Conservation (phyloP, 768 basidiomycete species). For the Auriscalpium vulgare region DNA sequence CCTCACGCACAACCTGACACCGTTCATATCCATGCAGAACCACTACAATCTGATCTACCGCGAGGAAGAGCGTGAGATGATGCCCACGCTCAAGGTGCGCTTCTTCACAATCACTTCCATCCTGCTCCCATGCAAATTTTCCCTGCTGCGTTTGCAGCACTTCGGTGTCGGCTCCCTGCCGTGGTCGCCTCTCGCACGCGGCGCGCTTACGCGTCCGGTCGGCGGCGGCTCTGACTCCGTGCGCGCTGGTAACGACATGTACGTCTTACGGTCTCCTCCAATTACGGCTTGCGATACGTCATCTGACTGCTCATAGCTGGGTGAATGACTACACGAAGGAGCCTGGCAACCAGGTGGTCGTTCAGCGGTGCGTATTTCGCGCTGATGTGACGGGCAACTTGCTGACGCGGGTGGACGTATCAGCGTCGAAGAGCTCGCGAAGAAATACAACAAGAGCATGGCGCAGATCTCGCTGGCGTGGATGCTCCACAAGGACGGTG, state of each 20-base stretch:
- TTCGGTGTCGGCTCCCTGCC: conserved; percentile 27
- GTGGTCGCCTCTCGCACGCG: conserved; percentile 30
- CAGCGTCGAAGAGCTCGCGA: conserved; percentile 33
- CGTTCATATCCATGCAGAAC: conserved; percentile 28
- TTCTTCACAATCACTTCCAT: not conserved
- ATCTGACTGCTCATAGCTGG: no score
- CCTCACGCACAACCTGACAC: not conserved
- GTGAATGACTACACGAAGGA: no score
- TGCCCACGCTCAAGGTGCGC: conserved; percentile 34
- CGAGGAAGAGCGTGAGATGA: conserved; percentile 54
- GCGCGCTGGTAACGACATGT: conserved; percentile 18
- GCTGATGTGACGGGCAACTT: not conserved
- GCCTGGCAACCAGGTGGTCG: not conserved
- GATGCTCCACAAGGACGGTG: conserved; percentile 18
- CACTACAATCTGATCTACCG: conserved; percentile 48
- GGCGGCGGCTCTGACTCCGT: conserved; percentile 8
- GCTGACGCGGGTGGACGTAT: not conserved
- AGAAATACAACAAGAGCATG: conserved; percentile 32
- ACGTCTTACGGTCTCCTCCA: not conserved
- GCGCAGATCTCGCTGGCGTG: conserved; percentile 34
- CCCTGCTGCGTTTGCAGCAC: conserved; percentile 7
- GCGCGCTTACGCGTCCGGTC: conserved; percentile 23
- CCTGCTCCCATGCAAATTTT: conserved; percentile 2
- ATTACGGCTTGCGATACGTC: no score
- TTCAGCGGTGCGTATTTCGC: not conserved